These are phyloP conservation scores for Acanthamoeba sp. DNA, from an alignment of 208 protist species.

Conservation along the genomic window DNA sequence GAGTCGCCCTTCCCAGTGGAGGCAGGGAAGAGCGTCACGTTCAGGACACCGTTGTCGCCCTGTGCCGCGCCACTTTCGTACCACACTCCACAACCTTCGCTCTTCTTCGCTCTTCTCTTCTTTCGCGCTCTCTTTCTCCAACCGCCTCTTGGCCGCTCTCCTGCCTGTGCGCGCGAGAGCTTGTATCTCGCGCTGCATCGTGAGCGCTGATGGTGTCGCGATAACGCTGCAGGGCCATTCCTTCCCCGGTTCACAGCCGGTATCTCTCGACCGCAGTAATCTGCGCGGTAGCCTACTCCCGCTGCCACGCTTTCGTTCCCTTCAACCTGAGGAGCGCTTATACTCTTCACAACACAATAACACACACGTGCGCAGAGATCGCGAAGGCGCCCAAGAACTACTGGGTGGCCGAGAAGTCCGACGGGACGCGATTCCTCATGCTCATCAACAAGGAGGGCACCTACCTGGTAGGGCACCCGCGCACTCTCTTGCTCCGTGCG, in stretches of 20 bases:
- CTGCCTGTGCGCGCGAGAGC: no score
- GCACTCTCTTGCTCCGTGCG: no score
- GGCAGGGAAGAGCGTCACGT: not conserved
- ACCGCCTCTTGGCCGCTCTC: no score
- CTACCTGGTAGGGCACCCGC: conserved; percentile 23
- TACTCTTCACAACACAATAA: not conserved
- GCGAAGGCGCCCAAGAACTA: conserved; percentile 1
- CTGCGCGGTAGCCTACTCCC: not conserved
- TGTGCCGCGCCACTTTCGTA: not conserved
- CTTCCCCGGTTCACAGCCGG: conserved; percentile 81
- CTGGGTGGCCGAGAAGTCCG: conserved; percentile 80
- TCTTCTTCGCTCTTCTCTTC: not conserved
- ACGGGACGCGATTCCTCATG: conserved; percentile 80
- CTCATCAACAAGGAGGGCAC: conserved; percentile 10
- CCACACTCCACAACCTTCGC: not conserved
- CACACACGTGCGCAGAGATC: not conserved
- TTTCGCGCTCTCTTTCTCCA: not conserved
- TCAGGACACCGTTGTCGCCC: not conserved
- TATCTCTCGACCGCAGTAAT: conserved; percentile 71
- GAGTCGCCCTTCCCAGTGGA: not conserved
- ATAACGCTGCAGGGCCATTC: not conserved
- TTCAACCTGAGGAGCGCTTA: no score
- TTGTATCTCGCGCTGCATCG: no score
- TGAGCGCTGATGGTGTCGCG: no score
- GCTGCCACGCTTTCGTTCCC: not conserved